Evolutionary conservation across 2,329 filamentous ascomycete species (phyloP).

Genomic region (Fusarium veterinarium): DNA sequence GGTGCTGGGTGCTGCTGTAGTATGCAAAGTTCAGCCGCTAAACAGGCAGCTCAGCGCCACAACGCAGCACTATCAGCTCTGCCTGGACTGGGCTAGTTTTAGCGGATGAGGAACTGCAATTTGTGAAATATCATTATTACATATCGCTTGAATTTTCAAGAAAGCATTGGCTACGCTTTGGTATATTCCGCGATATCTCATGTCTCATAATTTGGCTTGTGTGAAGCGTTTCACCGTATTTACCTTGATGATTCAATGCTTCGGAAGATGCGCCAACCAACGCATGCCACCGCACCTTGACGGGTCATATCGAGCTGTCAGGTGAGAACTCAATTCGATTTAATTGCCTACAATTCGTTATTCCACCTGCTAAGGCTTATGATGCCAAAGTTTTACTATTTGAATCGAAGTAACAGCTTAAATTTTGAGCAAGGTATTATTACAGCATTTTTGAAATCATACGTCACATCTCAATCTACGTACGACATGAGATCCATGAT

Average conservation of each 20-base stretch:
- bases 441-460: background rate
- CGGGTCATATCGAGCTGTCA: background rate
- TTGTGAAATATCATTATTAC: background rate
- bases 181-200: background rate
- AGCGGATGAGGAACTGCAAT: background rate
- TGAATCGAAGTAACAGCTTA: background rate
- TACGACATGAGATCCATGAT: background rate
- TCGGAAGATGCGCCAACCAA: background rate
- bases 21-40: slow-evolving; percentile 2
- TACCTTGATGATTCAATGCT: background rate
- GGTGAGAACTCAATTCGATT: background rate
- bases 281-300: background rate
- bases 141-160: background rate
- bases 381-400: too few species aligned
- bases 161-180: background rate
- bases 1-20: background rate
- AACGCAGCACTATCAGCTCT: background rate
- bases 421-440: background rate
- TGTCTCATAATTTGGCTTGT: background rate
- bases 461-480: background rate
- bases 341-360: background rate
- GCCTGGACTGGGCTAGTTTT: background rate
- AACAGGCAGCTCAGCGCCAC: slow-evolving; percentile 23
- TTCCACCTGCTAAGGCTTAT: background rate
- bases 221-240: slow-evolving; percentile 18